Base-by-base conservation (phyloP, 2,329 filamentous ascomycete species). In the Talaromyces marneffei region DNA sequence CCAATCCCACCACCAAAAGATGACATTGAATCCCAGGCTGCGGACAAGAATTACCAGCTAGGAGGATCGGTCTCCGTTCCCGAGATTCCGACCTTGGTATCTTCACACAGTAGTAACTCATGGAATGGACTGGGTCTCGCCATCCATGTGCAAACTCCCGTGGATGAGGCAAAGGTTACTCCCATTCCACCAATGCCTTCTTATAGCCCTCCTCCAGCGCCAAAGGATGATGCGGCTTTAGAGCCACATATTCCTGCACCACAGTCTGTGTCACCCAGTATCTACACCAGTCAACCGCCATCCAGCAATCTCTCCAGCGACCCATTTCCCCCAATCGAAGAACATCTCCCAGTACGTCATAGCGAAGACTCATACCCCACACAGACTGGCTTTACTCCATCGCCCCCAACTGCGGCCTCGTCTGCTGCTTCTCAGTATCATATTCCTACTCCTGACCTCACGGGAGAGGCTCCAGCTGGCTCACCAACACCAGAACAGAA, bases 141-240 rank as follows among this genome's bases (percentile, higher is more conserved):
- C 2, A 74, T 81, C 56, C 74, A 78, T 60, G 70, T 76, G 25
- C 69, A 74, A 62, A 66, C 71, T 46, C 68, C 71, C 25, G 64
- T 67, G 57, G 61, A 62, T 10, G 65, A 67, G 29, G 18, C 23
- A 63, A 67, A 52, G 9, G 50, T 64, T 40, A 71, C 73, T 5
- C 71, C 72, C 40, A 76, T 78, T 31, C 64, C 66, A 23, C 75
- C 77, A 5, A 65, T 73, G 9, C 78, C 80, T n/a, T 72, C 72
- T 35, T 70, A 80, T 59, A 76, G 78, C 48, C 79, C 79, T 37
- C 79, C 78, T 6, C 78, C 79, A 25, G 72, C 74, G 8, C 60
- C 66, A 6, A 59, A 63, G 12, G 57, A 61, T n/a, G 58, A 59
- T 12, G 66, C 68, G 16, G 35, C 37, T 16, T 35, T 61, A 29